Conservation (phyloP, 2,329 filamentous ascomycete species). For the Arthrobotrys musiformis region DNA sequence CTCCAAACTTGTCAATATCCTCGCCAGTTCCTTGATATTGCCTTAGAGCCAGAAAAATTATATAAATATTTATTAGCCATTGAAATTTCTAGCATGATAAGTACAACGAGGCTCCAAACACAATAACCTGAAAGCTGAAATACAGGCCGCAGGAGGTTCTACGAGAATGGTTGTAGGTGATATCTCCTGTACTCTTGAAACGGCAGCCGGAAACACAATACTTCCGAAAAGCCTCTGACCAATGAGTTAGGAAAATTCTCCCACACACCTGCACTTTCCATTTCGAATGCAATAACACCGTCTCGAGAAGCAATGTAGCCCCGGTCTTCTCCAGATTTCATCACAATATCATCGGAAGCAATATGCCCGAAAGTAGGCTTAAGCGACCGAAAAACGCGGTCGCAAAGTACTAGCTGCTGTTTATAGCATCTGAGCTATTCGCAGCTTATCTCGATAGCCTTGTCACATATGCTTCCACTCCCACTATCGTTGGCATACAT, state of each 20-base stretch:
- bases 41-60: no score
- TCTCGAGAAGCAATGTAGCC: background rate
- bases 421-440: background rate
- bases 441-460: background rate
- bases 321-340: constrained; percentile 3
- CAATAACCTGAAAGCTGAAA: no score
- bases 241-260: constrained; percentile 5
- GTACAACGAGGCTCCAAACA: no score
- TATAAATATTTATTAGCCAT: no score
- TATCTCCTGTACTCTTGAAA: no score
- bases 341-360: background rate
- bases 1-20: no score
- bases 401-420: background rate
- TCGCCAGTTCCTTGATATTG: no score
- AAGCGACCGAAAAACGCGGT: background rate
- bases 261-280: background rate
- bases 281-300: constrained; percentile 1
- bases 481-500: background rate
- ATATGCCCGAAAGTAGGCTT: constrained; percentile 2
- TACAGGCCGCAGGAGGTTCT: no score
- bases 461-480: background rate
- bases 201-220: no score
- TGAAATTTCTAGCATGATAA: no score
- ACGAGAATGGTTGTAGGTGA: no score
- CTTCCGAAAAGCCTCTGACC: no score